Base-by-base conservation (phyloP, 768 basidiomycete genomes). In the Pisolithus sp. region DNA sequence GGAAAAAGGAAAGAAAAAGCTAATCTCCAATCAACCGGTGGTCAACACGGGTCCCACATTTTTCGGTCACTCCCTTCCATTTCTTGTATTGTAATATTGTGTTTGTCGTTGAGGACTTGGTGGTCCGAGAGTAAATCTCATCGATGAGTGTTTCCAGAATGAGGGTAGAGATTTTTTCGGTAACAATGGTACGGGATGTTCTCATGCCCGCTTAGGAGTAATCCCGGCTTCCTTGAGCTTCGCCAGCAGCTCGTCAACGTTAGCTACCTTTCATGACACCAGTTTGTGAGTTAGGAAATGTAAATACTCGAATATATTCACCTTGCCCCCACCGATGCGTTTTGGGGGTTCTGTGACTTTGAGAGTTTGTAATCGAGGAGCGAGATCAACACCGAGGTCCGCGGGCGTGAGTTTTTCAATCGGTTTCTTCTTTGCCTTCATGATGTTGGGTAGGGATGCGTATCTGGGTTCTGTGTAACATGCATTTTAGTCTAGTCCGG, bases 371-470 rank as follows among this genome's bases (percentile, higher is more conserved):
- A 98, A 71, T 30, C 80, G 76, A 15, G 93, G 92, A 0, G 82
- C 78, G 49, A 91, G 78, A 71, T 98, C 92, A 21, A 97, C 74
- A 7, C 83, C 83, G 21, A 98, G 82, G 59, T 93, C 92, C 21
- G 76, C 73, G 1, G 92, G 76, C 15, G 80, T 80, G 48, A 96
- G 61, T 63, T 89, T 93, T 70, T 94, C 85, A 40, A 97, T 70
- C 13, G 88, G 85, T 74, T 99, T 99, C 79, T 97, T 99, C 79
- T 97, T 98, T n/a, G 96, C 96, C 70, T 95, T 94, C 91, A 95
- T 95, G 69, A 95, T 95, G 60, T 92, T 93, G 4, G 93, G 92
- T 53, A 99, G 68, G n/a, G 94, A 93, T 0, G 96, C 96, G 63
- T 96, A 99, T 59, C 95, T 86, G 0, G 95, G 95, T 68, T 95